phyloP scores from a whole-genome alignment of 306 rosid genomes.

The Vigna radiata region DNA sequence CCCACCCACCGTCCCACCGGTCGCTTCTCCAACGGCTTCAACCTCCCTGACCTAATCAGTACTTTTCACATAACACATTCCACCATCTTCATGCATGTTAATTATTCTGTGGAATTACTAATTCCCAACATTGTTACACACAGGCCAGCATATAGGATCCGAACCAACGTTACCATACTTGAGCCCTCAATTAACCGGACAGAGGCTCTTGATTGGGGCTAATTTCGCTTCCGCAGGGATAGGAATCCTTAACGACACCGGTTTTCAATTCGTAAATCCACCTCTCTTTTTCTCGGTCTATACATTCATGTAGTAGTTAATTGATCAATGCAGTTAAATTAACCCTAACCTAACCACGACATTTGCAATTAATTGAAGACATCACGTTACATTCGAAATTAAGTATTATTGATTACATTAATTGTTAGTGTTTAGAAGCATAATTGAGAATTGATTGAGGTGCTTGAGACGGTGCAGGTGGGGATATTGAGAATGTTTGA shows the following conservation, averaged over 20 bases:
- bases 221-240: constrained; percentile 78
- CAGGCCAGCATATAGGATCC: constrained; percentile 61
- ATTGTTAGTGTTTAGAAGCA: neutral
- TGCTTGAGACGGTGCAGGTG: constrained; percentile 25
- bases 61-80: neutral
- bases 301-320: too few species aligned
- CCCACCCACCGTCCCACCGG: constrained; percentile 66
- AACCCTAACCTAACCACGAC: neutral
- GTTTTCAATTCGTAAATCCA: constrained; percentile 58
- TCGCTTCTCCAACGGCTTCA: constrained; percentile 73
- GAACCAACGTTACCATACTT: constrained; percentile 64
- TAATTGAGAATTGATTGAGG: too few species aligned
- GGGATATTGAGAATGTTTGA: constrained; percentile 58
- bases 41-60: constrained; percentile 67
- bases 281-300: neutral
- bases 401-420: neutral
- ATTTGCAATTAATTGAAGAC: neutral
- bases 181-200: constrained; percentile 55
- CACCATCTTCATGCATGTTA: neutral
- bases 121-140: neutral
- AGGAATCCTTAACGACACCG: constrained; percentile 78
- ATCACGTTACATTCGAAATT: neutral
- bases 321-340: neutral
- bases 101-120: neutral
- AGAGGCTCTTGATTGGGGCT: constrained; percentile 63